These are phyloP conservation scores for Musa schizocarpa DNA, from an alignment of 176 grass and related monocot genomes.

Conservation along the genomic window DNA sequence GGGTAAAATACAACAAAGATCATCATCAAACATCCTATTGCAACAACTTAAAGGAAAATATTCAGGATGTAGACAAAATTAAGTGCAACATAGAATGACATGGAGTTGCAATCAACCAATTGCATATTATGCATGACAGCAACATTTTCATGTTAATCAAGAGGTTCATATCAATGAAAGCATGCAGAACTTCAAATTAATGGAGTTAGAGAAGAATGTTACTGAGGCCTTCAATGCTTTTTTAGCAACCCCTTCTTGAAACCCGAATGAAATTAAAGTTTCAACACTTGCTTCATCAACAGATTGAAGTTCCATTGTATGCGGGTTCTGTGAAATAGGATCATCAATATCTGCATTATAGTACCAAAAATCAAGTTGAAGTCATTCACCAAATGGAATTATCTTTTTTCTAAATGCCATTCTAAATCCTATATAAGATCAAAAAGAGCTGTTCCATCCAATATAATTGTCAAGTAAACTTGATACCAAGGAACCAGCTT, in stretches of 20 bases:
- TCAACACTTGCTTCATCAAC: constrained; percentile 85
- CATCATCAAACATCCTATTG: no score
- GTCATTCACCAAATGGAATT: background rate
- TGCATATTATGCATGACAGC: background rate
- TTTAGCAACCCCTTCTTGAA: constrained; percentile 72
- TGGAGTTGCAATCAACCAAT: no score
- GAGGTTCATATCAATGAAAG: background rate
- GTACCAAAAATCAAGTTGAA: constrained; percentile 7
- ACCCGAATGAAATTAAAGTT: constrained; percentile 85
- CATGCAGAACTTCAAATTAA: background rate
- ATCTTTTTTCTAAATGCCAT: background rate
- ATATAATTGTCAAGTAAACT: background rate
- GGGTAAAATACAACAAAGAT: background rate
- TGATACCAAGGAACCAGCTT: background rate
- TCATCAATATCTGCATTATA: constrained; percentile 73
- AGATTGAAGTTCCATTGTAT: constrained; percentile 20
- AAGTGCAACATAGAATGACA: no score
- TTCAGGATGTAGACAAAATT: no score
- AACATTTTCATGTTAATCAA: background rate
- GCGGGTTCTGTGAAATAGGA: constrained; percentile 50
- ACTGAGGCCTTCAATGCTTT: constrained; percentile 90
- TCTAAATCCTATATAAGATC: no score
- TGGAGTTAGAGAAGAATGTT: constrained; percentile 27
- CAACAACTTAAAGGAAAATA: no score
- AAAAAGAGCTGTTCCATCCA: background rate